Percentiles rank a stretch among this genome's conserved stretches.
phyloP scores from a whole-genome alignment of 106 monocot genomes.

The Dioscorea alata region DNA sequence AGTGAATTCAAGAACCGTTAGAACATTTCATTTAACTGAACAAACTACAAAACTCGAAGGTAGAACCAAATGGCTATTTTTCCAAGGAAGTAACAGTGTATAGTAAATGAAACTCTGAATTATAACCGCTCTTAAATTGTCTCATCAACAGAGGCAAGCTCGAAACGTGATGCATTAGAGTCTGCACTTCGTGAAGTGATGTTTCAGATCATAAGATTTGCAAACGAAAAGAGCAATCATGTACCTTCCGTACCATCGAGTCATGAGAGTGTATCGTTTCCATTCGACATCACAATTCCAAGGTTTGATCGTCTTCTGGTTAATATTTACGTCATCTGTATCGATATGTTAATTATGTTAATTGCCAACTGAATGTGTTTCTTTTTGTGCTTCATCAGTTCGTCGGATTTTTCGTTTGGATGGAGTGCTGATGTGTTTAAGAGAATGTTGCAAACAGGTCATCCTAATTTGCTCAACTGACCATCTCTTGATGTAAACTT shows the following conservation, averaged over 20 bases:
- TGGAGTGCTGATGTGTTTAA: conserved; percentile 63
- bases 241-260: conserved; percentile 75
- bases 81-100: too few species aligned
- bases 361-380: neutral
- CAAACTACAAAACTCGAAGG: conserved; percentile 35
- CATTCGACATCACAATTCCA: conserved; percentile 83
- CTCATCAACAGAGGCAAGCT: conserved; percentile 48
- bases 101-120: neutral
- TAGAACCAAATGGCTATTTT: conserved; percentile 9
- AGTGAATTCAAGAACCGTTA: conserved; percentile 43
- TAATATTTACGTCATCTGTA: too few species aligned
- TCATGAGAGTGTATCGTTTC: conserved; percentile 69
- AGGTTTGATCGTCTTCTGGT: conserved; percentile 36
- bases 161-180: conserved; percentile 57
- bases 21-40: conserved; percentile 50
- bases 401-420: conserved; percentile 84
- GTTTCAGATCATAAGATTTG: conserved; percentile 94
- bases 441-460: conserved; percentile 93
- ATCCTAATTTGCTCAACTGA: conserved; percentile 76
- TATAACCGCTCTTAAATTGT: conserved; percentile 20
- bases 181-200: conserved; percentile 67
- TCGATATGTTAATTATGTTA: too few species aligned
- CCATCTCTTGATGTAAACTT: neutral
- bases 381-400: conserved; percentile 34
- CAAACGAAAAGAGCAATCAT: conserved; percentile 91